Percentiles rank a stretch among this genome's conserved stretches.
Conservation (phyloP, 129 eudicot genomes). For the Centrapalus pauciflorus region DNA sequence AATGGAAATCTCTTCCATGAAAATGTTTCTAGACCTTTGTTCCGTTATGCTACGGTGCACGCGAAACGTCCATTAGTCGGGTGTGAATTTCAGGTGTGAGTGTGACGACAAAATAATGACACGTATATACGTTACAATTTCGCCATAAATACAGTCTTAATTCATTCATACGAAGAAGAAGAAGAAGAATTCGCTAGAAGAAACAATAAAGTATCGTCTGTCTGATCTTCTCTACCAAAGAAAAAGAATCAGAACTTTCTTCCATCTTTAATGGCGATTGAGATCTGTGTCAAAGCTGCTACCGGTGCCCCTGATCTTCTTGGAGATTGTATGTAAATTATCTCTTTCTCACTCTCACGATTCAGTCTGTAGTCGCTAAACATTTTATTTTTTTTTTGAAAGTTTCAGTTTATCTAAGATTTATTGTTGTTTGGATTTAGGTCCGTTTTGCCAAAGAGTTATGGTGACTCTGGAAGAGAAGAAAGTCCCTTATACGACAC, state of each 20-base stretch:
- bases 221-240: background rate
- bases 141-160: background rate
- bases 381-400: background rate
- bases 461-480: constrained; percentile 77
- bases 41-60: background rate
- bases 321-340: constrained; percentile 63
- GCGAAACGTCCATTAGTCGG: background rate
- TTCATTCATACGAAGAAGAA: no score
- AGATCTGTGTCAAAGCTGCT: constrained; percentile 82
- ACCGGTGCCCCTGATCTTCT: constrained; percentile 62
- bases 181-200: constrained; percentile 4
- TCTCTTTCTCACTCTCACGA: background rate
- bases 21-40: no score
- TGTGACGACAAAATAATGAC: background rate
- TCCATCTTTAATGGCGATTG: constrained; percentile 44
- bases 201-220: background rate
- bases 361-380: background rate
- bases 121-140: constrained; percentile 1
- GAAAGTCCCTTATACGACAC: constrained; percentile 58
- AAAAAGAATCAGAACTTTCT: background rate
- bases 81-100: background rate
- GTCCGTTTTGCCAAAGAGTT: constrained; percentile 81
- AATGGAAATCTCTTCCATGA: no score
- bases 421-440: constrained; percentile 24
- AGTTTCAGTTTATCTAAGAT: background rate